phyloP scores from a whole-genome alignment of 352 stramenopile genomes.

The Globisporangium middletonii region DNA sequence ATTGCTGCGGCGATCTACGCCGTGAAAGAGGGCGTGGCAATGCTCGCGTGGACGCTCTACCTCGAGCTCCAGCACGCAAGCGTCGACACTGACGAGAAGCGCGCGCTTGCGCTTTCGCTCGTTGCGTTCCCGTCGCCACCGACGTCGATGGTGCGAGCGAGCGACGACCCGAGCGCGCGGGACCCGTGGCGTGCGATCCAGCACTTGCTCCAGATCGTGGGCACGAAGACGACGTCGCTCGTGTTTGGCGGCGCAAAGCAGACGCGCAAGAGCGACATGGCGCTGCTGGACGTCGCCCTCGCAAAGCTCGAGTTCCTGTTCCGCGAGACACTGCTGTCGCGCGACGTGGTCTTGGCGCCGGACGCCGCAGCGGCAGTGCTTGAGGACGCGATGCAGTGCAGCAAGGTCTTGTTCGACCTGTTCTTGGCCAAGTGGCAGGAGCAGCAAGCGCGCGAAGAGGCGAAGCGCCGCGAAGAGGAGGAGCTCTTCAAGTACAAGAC shows the following conservation, averaged over 20 bases:
- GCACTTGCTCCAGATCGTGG: constrained; percentile 40
- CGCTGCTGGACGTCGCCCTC: constrained; percentile 60
- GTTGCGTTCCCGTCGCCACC: constrained; percentile 66
- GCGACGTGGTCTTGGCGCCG: constrained; percentile 19
- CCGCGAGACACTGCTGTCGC: constrained; percentile 22
- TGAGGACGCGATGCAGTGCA: constrained; percentile 44
- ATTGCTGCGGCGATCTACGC: constrained; percentile 67
- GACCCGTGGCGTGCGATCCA: constrained; percentile 77
- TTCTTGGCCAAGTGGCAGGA: constrained; percentile 85
- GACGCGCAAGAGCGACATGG: constrained; percentile 62
- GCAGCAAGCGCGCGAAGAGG: constrained; percentile 69
- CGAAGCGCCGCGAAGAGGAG: constrained; percentile 67
- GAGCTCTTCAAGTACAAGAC: constrained; percentile 85
- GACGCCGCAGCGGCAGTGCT: constrained; percentile 17
- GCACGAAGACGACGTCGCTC: constrained; percentile 32
- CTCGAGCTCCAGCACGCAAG: constrained; percentile 43
- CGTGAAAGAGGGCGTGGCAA: constrained; percentile 82
- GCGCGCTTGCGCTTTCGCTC: constrained; percentile 38
- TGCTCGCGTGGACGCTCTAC: constrained; percentile 61
- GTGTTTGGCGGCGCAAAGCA: constrained; percentile 39
- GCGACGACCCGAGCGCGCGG: constrained; percentile 1
- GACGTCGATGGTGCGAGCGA: constrained; percentile 6
- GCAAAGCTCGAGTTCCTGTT: constrained; percentile 70
- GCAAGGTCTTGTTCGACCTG: constrained; percentile 71
- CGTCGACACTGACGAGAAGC: constrained; percentile 43